These are phyloP conservation scores for Calonectria pseudoreteaudii DNA, from an alignment of 2,329 filamentous ascomycete species.

Conservation along the genomic window DNA sequence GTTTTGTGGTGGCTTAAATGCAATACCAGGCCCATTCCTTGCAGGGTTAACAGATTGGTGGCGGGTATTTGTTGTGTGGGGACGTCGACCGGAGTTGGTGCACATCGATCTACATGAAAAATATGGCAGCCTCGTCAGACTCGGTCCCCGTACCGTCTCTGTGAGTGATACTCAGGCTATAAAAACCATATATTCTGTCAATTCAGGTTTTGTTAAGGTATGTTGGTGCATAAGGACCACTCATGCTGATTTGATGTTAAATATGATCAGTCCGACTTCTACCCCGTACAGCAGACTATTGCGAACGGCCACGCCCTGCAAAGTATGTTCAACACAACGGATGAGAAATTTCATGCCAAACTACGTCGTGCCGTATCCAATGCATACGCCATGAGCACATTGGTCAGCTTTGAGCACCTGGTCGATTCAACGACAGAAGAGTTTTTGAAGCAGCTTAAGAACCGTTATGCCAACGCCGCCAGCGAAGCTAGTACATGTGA, in stretches of 20 bases:
- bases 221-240: background rate
- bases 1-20: conserved; percentile 17
- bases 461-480: background rate
- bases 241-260: no score
- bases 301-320: conserved; percentile 12
- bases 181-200: conserved; percentile 22
- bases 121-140: conserved; percentile 21
- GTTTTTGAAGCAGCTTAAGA: conserved; percentile 19
- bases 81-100: conserved; percentile 22
- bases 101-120: conserved; percentile 27
- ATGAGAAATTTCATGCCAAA: conserved; percentile 23
- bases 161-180: conserved; percentile 19
- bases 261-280: conserved; percentile 7
- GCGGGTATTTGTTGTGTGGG: conserved; percentile 24
- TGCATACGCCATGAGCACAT: conserved; percentile 24
- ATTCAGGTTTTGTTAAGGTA: conserved; percentile 24
- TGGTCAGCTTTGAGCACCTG: conserved; percentile 20
- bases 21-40: conserved; percentile 15
- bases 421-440: conserved; percentile 20
- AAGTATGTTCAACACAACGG: conserved; percentile 22
- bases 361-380: conserved; percentile 20
- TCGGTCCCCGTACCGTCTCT: conserved; percentile 19
- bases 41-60: conserved; percentile 21
- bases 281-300: conserved; percentile 22
- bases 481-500: conserved; percentile 4